Evolutionary conservation across 2,329 filamentous ascomycete species (phyloP).

Genomic region (Stromatinia cepivora): DNA sequence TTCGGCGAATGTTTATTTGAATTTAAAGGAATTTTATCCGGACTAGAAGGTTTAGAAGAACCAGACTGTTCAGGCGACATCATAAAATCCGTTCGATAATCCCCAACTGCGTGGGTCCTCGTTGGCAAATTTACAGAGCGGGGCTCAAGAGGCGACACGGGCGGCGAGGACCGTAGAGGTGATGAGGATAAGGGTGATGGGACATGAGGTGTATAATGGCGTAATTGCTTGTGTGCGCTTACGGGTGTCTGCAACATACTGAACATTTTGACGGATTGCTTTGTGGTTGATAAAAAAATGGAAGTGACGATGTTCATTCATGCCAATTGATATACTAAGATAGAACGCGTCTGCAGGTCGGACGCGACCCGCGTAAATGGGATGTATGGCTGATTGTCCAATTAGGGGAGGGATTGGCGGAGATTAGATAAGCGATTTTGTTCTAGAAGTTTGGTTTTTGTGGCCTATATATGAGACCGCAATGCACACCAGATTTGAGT

Average conservation of each 20-base stretch:
- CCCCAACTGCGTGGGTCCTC: neutral
- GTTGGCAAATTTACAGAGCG: slow-evolving; percentile 15
- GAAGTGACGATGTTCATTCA: neutral
- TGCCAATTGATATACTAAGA: slow-evolving; percentile 10
- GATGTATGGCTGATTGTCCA: neutral
- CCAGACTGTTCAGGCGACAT: slow-evolving; percentile 15
- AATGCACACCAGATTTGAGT: neutral
- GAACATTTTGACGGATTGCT: slow-evolving; percentile 7
- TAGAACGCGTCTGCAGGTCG: neutral
- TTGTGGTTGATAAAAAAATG: neutral
- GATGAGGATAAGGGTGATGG: slow-evolving; percentile 23
- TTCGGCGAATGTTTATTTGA: slow-evolving; percentile 22
- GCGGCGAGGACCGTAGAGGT: slow-evolving; percentile 20
- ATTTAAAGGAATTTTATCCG: neutral
- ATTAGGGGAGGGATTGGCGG: neutral
- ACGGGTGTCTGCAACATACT: slow-evolving; percentile 21
- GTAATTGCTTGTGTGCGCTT: slow-evolving; percentile 17
- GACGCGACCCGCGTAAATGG: slow-evolving; percentile 9
- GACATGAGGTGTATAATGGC: slow-evolving; percentile 22
- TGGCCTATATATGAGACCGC: neutral
- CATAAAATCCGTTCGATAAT: neutral
- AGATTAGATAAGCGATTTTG: slow-evolving; percentile 6
- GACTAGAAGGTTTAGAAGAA: neutral
- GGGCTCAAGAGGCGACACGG: slow-evolving; percentile 20
- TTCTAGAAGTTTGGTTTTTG: neutral